Evolutionary conservation across 495 filamentous ascomycete genomes (phyloP).

Genomic region (Letharia lupina): DNA sequence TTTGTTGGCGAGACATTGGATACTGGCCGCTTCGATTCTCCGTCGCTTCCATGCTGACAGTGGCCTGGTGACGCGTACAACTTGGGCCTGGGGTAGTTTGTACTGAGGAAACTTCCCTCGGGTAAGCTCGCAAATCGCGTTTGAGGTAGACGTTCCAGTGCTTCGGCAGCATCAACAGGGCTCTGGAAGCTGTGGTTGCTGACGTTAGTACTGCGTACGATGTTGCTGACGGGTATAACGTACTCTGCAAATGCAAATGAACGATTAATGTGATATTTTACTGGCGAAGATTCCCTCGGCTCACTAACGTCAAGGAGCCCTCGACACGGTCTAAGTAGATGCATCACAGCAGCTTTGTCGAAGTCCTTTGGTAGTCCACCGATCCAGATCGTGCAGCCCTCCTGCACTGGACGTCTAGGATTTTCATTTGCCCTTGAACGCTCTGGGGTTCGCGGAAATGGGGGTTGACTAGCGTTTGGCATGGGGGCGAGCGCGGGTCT

Average conservation of each 20-base stretch:
- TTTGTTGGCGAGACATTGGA: conserved; percentile 1
- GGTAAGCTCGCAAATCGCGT: conserved; percentile 7
- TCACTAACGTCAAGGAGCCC: background rate
- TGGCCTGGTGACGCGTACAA: background rate
- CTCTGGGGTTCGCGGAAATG: background rate
- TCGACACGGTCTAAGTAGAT: conserved; percentile 7
- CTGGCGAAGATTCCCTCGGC: background rate
- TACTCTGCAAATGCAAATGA: conserved; percentile 9
- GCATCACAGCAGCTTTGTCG: conserved; percentile 1
- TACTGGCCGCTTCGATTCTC: background rate
- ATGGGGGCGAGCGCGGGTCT: conserved; percentile 2
- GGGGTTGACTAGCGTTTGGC: conserved; percentile 4
- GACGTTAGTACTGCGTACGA: background rate
- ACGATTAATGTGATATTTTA: background rate
- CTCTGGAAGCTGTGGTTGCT: conserved; percentile 4
- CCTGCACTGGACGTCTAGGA: background rate
- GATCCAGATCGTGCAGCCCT: conserved; percentile 14
- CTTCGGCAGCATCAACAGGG: conserved; percentile 7
- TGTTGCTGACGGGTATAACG: background rate
- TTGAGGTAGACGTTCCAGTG: conserved; percentile 8
- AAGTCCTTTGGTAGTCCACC: background rate
- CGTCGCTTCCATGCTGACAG: background rate
- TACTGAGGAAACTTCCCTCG: background rate
- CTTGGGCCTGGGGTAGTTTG: background rate
- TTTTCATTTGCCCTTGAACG: background rate